phyloP scores from a whole-genome alignment of 805 yeast genomes.

The Soucietia sequanensis region DNA sequence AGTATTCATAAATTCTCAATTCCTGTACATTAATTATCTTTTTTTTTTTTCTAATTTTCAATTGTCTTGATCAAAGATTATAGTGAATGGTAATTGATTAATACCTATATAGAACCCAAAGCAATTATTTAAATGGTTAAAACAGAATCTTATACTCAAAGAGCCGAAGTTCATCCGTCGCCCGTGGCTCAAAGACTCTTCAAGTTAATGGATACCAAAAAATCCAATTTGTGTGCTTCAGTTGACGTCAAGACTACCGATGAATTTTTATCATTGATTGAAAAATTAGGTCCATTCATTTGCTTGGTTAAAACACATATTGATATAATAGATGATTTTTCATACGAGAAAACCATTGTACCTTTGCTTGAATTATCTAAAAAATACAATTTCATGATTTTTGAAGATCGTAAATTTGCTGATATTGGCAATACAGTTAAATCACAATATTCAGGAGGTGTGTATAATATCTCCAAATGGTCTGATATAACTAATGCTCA shows the following conservation, averaged over 20 bases:
- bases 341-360: conserved; percentile 71
- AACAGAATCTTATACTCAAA: conserved; percentile 51
- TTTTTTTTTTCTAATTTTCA: no score
- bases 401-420: conserved; percentile 97
- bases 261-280: conserved; percentile 72
- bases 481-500: conserved; percentile 97
- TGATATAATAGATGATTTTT: conserved; percentile 87
- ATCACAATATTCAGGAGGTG: conserved; percentile 88
- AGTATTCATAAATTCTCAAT: no score
- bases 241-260: conserved; percentile 81
- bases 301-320: conserved; percentile 93
- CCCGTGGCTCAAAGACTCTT: conserved; percentile 78
- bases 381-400: conserved; percentile 85
- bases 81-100: no score
- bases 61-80: no score
- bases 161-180: conserved; percentile 72
- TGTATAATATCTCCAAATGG: conserved; percentile 88
- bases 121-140: conserved; percentile 25
- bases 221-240: conserved; percentile 91
- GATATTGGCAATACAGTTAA: conserved; percentile 98
- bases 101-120: no score
- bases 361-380: conserved; percentile 73
- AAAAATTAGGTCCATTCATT: conserved; percentile 84
- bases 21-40: no score
- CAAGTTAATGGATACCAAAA: conserved; percentile 69